Base-by-base conservation (phyloP, 106 monocot genomes). In the Dioscorea alata region DNA sequence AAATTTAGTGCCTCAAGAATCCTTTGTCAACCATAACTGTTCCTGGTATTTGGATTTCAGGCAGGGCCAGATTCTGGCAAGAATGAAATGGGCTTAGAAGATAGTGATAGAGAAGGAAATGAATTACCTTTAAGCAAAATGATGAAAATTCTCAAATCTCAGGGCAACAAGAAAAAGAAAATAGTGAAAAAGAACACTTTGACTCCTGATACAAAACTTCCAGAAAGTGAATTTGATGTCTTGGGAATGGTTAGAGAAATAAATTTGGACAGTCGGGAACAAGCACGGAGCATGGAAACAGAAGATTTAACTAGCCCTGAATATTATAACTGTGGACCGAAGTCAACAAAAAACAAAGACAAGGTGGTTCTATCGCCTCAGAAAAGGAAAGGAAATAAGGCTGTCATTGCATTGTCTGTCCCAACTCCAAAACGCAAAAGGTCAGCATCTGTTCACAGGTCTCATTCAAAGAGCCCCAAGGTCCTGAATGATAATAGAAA, bases 211-310 rank as follows among this genome's bases (percentile, higher is more conserved):
- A 21, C 54, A 17, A 69, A 74, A 63, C 76, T 68, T 18, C 59
- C 49, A 63, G 89, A 87, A 63, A 77, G 75, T 50, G 89, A 97
- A 20, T 50, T 86, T 82, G 92, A 97, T 83, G 71, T 97, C 23
- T 65, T 97, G 52, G 87, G 92, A 65, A 74, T 97, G 76, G 84
- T 92, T 8, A 80, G 97, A 60, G 97, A 97, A 65, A 92, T 97
- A 71, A 90, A 92, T 71, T 64, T 87, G 60, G 85, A 89, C 59
- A 83, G 68, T 35, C 14, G 72, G 50, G 77, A 80, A 71, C 66
- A 56, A 70, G 50, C 33, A 4, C 72, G 68, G 57, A 50, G 32
- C 25, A 60, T 71, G 18, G 74, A 82, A 69, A 42, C 48, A 19
- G 18, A 61, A 23, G 75, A 69, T 13, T 58, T 64, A 50, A 12